Conservation (phyloP, 257 asterid species). For the Petunia axillaris region DNA sequence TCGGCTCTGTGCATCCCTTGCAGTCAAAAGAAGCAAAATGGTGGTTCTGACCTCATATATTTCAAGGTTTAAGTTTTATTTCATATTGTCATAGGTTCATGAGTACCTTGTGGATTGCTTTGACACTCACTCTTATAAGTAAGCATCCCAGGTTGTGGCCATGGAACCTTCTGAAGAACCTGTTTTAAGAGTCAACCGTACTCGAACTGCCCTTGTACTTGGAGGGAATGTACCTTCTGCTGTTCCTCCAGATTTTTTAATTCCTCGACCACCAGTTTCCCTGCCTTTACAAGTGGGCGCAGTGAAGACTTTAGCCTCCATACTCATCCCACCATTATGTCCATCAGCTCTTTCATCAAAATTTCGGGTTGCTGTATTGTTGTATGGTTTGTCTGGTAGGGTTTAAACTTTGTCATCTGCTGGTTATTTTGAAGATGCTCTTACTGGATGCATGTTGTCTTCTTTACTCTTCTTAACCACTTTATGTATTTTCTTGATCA, state of each 20-base stretch:
- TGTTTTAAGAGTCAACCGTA: slow-evolving; percentile 71
- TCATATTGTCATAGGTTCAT: neutral
- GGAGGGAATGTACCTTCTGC: slow-evolving; percentile 85
- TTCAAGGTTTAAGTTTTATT: slow-evolving; percentile 63
- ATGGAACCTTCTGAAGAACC: slow-evolving; percentile 86
- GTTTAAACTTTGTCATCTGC: slow-evolving; percentile 28
- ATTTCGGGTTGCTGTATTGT: slow-evolving; percentile 78
- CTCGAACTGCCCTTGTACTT: slow-evolving; percentile 88
- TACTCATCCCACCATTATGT: slow-evolving; percentile 79
- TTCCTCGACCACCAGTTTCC: slow-evolving; percentile 45
- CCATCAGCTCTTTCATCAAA: slow-evolving; percentile 83
- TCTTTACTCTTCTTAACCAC: neutral
- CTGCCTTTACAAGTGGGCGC: slow-evolving; percentile 69
- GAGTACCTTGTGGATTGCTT: slow-evolving; percentile 1
- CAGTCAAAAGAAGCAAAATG: slow-evolving; percentile 55
- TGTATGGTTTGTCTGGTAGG: slow-evolving; percentile 83
- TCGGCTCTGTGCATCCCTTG: slow-evolving; percentile 77
- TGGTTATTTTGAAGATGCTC: slow-evolving; percentile 21
- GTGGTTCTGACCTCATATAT: slow-evolving; percentile 55
- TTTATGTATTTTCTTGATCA: slow-evolving; percentile 2
- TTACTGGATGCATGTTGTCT: slow-evolving; percentile 9
- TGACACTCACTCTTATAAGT: slow-evolving; percentile 5
- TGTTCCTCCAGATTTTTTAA: slow-evolving; percentile 70
- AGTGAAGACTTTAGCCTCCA: slow-evolving; percentile 68
- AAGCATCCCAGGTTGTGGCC: slow-evolving; percentile 62